Conservation (phyloP, 2,329 filamentous ascomycete genomes). For the Colletotrichum sp. region DNA sequence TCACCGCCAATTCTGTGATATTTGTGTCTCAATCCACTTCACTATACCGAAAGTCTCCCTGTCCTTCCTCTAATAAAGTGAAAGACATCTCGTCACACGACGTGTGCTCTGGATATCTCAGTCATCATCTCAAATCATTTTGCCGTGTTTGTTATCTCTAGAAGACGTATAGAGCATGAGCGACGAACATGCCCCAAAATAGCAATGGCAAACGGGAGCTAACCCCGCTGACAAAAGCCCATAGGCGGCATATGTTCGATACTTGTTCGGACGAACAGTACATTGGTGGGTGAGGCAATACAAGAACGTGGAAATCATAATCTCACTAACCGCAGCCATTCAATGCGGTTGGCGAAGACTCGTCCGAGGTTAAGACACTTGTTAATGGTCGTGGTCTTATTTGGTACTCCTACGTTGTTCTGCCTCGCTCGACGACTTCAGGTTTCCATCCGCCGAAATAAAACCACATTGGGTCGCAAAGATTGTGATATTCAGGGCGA, state of each 20-base stretch:
- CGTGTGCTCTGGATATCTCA: not conserved
- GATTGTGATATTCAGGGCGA: not conserved
- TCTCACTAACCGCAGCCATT: not conserved
- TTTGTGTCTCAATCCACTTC: not conserved
- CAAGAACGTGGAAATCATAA: not conserved
- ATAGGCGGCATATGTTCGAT: not conserved
- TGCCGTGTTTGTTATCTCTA: not conserved
- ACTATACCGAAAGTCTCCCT: not conserved
- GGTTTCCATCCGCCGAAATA: not conserved
- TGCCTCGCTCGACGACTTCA: not conserved
- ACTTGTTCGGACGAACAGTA: not conserved
- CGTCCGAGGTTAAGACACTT: not conserved
- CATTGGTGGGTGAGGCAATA: not conserved
- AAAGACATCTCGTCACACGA: not conserved
- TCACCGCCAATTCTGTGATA: not conserved
- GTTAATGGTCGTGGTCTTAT: rapidly evolving
- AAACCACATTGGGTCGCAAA: not conserved
- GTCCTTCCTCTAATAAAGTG: not conserved
- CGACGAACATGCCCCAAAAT: not conserved
- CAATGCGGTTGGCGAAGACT: not conserved
- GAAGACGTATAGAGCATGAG: not conserved
- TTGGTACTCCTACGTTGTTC: not conserved
- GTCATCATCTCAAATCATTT: not conserved
- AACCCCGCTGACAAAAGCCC: not conserved
- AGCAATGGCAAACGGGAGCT: not conserved